A percentile compares a stretch with the other conserved stretches of the same genome.
Conservation (phyloP, 371 early-diverging fungal genomes). For the Fennellomyces sp. region DNA sequence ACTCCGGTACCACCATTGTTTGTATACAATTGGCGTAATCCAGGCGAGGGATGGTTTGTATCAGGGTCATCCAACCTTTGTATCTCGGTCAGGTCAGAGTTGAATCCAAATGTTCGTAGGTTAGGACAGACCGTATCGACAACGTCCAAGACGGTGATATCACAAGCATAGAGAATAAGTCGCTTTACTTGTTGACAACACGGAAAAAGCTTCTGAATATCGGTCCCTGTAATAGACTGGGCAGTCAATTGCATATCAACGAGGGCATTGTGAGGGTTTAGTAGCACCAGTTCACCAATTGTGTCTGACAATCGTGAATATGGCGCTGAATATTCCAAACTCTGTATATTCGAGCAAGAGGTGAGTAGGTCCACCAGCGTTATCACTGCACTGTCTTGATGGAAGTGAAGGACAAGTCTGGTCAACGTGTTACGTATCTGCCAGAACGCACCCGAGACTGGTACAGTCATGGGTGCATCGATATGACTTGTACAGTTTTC, state of each 20-base stretch:
- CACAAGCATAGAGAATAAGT: neutral
- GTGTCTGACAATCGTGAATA: too few species aligned
- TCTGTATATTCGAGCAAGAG: too few species aligned
- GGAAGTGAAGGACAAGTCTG: neutral
- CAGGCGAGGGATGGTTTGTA: neutral
- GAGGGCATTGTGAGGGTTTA: too few species aligned
- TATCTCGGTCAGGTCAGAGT: neutral
- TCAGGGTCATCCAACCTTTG: neutral
- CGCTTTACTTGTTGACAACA: neutral
- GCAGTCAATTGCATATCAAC: too few species aligned
- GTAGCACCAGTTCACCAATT: too few species aligned
- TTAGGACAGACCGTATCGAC: neutral
- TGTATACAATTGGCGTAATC: neutral
- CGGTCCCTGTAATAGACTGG: too few species aligned
- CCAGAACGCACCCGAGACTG: neutral
- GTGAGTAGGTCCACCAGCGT: neutral
- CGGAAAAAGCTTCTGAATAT: neutral
- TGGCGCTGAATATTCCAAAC: too few species aligned
- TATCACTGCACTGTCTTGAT: neutral
- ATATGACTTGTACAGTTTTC: neutral
- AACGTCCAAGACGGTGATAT: neutral
- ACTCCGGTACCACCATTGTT: neutral
- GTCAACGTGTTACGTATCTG: neutral
- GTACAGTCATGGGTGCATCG: neutral
- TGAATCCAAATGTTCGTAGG: neutral